Evolutionary conservation across 495 filamentous ascomycete species (phyloP).

Genomic region (Niebla homalea): DNA sequence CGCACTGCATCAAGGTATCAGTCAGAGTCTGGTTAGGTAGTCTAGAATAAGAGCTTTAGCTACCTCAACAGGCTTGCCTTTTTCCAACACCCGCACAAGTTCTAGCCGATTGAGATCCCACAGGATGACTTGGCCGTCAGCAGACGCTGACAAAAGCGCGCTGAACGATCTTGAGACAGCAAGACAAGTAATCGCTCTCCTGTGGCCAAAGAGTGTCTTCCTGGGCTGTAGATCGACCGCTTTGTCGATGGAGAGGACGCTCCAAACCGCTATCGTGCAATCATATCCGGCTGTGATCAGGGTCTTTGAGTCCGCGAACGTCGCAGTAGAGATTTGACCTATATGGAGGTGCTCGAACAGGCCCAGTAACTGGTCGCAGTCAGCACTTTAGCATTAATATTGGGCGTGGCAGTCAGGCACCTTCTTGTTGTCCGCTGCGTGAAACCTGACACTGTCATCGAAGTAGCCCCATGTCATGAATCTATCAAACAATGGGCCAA

Average conservation of each 20-base stretch:
- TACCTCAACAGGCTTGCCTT: conserved; percentile 38
- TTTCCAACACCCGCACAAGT: conserved; percentile 65
- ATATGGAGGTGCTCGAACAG: conserved; percentile 89
- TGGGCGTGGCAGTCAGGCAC: conserved; percentile 16
- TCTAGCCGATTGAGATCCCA: conserved; percentile 89
- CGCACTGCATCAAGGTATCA: conserved; percentile 44
- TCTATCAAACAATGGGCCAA: conserved; percentile 76
- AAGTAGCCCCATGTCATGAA: conserved; percentile 95
- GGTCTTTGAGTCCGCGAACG: conserved; percentile 79
- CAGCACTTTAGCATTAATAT: conserved; percentile 1
- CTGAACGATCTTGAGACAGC: conserved; percentile 80
- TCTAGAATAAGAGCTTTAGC: conserved; percentile 1
- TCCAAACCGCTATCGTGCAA: conserved; percentile 79
- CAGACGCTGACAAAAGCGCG: conserved; percentile 65
- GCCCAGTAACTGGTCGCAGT: conserved; percentile 42
- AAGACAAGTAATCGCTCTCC: conserved; percentile 62
- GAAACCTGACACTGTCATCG: conserved; percentile 86
- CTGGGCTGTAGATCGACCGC: conserved; percentile 69
- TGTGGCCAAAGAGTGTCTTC: conserved; percentile 78
- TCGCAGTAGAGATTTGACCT: conserved; percentile 66
- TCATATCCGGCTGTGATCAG: conserved; percentile 84
- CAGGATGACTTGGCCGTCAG: conserved; percentile 68
- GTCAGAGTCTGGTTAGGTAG: not conserved
- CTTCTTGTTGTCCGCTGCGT: conserved; percentile 61
- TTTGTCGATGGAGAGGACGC: conserved; percentile 46